Percentiles rank a stretch among this genome's conserved stretches.
Evolutionary conservation across 1,284 basidiomycete genomes (phyloP).

Genomic region (Boletus sp.): DNA sequence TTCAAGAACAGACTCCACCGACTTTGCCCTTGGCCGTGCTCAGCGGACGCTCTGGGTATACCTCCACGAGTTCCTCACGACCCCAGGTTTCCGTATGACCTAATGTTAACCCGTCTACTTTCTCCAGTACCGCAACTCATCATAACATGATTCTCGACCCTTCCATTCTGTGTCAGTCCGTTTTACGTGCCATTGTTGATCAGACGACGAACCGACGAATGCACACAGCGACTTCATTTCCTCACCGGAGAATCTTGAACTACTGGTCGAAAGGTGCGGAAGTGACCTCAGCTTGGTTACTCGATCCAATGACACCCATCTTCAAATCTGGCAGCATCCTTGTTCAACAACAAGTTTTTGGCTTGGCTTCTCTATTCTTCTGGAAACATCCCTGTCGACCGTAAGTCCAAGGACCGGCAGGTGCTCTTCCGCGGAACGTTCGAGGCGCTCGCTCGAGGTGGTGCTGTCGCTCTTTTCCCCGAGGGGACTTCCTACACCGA

Average conservation of each 20-base stretch:
- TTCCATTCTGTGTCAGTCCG: constrained; percentile 66
- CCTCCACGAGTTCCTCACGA: constrained; percentile 1
- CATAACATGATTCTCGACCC: constrained; percentile 93
- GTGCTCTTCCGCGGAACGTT: constrained; percentile 89
- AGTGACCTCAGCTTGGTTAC: constrained; percentile 10
- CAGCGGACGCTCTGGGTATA: not conserved
- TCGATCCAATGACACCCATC: constrained; percentile 9
- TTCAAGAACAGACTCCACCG: not conserved
- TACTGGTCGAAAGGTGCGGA: constrained; percentile 86
- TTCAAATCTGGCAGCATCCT: constrained; percentile 44
- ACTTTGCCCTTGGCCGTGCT: constrained; percentile 3
- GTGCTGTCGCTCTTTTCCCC: constrained; percentile 89
- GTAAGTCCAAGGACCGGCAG: constrained; percentile 87
- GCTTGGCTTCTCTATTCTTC: constrained; percentile 79
- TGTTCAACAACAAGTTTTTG: constrained; percentile 77
- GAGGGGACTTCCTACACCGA: constrained; percentile 91
- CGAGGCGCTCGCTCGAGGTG: constrained; percentile 73
- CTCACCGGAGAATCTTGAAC: constrained; percentile 75
- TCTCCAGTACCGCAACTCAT: constrained; percentile 74
- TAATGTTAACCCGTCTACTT: constrained; percentile 15
- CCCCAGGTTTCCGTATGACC: not conserved
- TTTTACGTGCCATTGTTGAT: constrained; percentile 13
- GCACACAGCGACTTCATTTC: constrained; percentile 66
- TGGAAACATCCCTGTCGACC: constrained; percentile 94
- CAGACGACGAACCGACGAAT: constrained; percentile 15